Evolutionary conservation across 148 eudicot genomes (phyloP), one percentile per base, ranked within the genome.

Genomic region (Rhododendron griersonianum): DNA sequence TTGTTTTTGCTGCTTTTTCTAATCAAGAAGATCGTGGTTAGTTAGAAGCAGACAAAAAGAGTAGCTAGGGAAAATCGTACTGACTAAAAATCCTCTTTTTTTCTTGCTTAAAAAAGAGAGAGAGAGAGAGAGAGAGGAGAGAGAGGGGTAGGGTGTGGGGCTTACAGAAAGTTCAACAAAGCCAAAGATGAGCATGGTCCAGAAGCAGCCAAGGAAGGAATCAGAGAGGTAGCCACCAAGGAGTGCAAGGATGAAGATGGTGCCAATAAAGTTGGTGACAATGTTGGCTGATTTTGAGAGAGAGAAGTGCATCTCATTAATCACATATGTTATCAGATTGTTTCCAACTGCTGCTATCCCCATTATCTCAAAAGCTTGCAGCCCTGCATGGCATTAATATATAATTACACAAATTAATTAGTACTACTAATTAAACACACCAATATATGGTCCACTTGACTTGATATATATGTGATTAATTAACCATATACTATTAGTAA

Each of bases 141-240:
- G 67, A 21, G 74, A 3, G 84, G 23, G 47, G 73, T 48, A 10
- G 35, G 23, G 69, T 13, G 10, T 41, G 53, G 28, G 5, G 86
- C 93, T 73, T 93, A 95, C 99, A 65, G 97, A 95, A 83, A 98
- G 96, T 69, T 98, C 99, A 8, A 98, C 85, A 86, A 98, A 95
- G 87, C 96, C 98, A 80, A 98, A 98, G 90, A 98, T 89, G 91
- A 98, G 98, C 92, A 95, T 93, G 91, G 99, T 94, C 99, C 99
- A 95, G 87, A 95, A 98, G 93, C 94, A 90, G 35, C 98, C 98
- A 82, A 98, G 96, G 81, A 92, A 94, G 63, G 98, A 95, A 83
- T 98, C 99, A 23, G 99, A 95, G 61, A 98, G 96, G 89, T 89
- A 94, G 82, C 99, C 99, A 35, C 99, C 99, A 84, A 94, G 86